Conservation (phyloP, 495 filamentous ascomycete genomes). For the Penicillium salamii region DNA sequence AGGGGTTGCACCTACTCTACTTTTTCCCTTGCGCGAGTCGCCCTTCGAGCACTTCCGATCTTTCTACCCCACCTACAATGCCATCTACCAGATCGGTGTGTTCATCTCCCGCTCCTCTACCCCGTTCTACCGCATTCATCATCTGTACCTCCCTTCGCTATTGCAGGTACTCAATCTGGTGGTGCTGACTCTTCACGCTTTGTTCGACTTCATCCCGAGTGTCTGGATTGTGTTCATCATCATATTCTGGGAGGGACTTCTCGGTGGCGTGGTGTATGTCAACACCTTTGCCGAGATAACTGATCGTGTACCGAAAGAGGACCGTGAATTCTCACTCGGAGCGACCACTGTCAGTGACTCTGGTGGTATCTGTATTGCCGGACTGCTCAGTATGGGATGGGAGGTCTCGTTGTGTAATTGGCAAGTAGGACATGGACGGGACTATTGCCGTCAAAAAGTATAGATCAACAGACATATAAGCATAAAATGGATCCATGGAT, state of each 20-base stretch:
- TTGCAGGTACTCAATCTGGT: conserved; percentile 78
- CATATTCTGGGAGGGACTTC: conserved; percentile 92
- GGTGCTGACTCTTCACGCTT: conserved; percentile 68
- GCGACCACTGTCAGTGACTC: conserved; percentile 92
- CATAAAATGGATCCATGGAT: too few species aligned
- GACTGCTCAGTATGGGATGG: conserved; percentile 79
- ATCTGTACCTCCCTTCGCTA: conserved; percentile 78
- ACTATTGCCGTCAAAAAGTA: conserved; percentile 60
- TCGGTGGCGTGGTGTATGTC: conserved; percentile 90
- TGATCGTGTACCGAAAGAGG: conserved; percentile 68
- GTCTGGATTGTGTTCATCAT: conserved; percentile 80
- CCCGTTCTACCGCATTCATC: conserved; percentile 77
- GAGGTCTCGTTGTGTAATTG: conserved; percentile 79
- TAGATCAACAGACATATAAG: not conserved
- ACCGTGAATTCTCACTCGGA: conserved; percentile 85
- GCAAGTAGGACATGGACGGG: conserved; percentile 73
- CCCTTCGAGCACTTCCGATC: conserved; percentile 79
- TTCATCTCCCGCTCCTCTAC: conserved; percentile 90
- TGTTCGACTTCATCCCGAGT: conserved; percentile 75
- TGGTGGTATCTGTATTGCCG: conserved; percentile 84
- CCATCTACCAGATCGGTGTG: conserved; percentile 90
- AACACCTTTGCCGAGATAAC: conserved; percentile 93
- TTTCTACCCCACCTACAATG: conserved; percentile 91
- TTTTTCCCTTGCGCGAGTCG: conserved; percentile 72
- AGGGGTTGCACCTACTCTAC: conserved; percentile 81